These are phyloP conservation scores for Cicer bijugum DNA, from an alignment of 306 rosid species.

Conservation along the genomic window DNA sequence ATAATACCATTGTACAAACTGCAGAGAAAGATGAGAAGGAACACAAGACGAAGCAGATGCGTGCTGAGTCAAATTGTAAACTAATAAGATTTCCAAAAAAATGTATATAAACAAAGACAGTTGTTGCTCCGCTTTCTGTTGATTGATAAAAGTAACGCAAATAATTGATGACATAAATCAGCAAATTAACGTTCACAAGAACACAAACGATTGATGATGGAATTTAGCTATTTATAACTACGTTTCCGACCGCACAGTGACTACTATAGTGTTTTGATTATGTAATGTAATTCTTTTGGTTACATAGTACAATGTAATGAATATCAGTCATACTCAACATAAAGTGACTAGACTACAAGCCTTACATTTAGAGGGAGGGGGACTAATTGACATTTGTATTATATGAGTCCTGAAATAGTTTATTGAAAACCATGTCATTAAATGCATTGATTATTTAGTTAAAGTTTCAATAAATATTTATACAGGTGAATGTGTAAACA, in stretches of 20 bases:
- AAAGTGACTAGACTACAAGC: background rate
- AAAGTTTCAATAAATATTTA: background rate
- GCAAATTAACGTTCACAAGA: background rate
- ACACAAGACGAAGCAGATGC: background rate
- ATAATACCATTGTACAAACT: conserved; percentile 13
- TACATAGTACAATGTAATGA: background rate
- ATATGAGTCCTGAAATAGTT: background rate
- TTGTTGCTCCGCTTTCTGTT: background rate
- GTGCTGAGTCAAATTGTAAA: background rate
- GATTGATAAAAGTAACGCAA: conserved; percentile 15
- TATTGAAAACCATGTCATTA: conserved; percentile 3
- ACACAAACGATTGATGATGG: background rate
- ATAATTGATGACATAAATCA: background rate
- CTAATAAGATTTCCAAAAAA: background rate
- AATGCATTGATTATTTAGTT: background rate
- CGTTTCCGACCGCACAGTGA: background rate
- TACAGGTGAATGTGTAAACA: conserved; percentile 18
- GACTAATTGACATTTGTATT: conserved; percentile 18
- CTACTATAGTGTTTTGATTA: background rate
- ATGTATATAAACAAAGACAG: conserved; percentile 14
- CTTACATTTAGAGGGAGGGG: no score
- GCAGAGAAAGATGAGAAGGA: conserved; percentile 11
- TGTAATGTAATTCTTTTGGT: conserved; percentile 7
- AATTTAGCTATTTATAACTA: background rate
- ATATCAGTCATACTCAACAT: background rate